Base-by-base conservation (phyloP, 2,329 filamentous ascomycete genomes). In the Colletotrichum cereale region DNA sequence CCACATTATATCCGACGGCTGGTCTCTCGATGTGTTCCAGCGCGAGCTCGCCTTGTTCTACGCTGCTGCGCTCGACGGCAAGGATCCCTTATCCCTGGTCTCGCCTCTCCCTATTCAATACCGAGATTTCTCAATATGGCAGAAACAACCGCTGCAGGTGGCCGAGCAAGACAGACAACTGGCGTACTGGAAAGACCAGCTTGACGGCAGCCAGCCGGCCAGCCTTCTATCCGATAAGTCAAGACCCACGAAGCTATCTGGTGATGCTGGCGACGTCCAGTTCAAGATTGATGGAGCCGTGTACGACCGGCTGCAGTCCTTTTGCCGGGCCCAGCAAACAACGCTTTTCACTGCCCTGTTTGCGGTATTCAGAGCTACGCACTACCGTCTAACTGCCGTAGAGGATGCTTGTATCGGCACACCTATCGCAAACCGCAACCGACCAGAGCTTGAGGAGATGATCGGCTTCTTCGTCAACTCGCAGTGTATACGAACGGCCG, bases 201-300 rank as follows among this genome's bases (percentile, higher is more conserved):
- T 67, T 7, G 86, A 87, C 63, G 76, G 81, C 24, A 62, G 60
- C 44, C 48, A 48, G 21, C 60, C 60, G n/a, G 60, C 60, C 34
- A 52, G 48, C 14, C 29, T 62, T 4, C 44, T 62, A 1, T 48
- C 29, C 0, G 60, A 67, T 34, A 66, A 71, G 11, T 50, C 75
- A 0, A 60, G 76, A 0, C 76, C 76, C 0, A 40, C 65, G 21
- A 61, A 73, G 0, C 38, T 76, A 0, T 76, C 76, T 3, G 76
- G 75, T 0, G 31, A 69, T 1, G 73, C 75, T 2, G 74, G 66
- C 0, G 29, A 44, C 0, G 57, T 73, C 3, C 26, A 66, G 1
- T 42, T 76, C 0, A 53, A 26, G 1, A 71, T 78, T 0, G 66
- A 75, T 0, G 75, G 71, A 0, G 0, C 50, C 0, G 73, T 67